Evolutionary conservation across 2,329 filamentous ascomycete species (phyloP).

Genomic region (Shiraia sp.): DNA sequence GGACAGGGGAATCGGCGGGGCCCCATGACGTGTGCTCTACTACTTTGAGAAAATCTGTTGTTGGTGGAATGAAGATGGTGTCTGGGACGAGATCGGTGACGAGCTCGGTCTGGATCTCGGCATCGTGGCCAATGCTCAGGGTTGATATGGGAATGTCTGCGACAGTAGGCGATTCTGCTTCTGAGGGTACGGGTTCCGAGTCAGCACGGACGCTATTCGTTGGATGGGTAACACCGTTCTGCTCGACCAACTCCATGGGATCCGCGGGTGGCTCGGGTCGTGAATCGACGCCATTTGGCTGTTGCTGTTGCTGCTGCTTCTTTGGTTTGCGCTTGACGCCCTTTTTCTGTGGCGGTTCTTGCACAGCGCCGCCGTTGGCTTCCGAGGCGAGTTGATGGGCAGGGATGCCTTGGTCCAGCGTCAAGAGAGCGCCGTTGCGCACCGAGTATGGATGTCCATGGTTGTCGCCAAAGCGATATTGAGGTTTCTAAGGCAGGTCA

Average conservation of each 20-base stretch:
- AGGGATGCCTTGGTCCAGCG: conserved; percentile 42
- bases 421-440: conserved; percentile 42
- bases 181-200: conserved; percentile 41
- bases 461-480: conserved; percentile 45
- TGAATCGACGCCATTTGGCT: conserved; percentile 36
- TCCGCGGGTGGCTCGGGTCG: conserved; percentile 47
- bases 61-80: conserved; percentile 33
- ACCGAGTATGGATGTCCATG: conserved; percentile 45
- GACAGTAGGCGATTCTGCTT: conserved; percentile 44
- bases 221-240: conserved; percentile 33
- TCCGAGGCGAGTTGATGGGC: conserved; percentile 40
- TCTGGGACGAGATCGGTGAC: conserved; percentile 34
- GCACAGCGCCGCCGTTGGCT: conserved; percentile 35
- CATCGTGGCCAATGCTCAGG: conserved; percentile 44
- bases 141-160: conserved; percentile 46
- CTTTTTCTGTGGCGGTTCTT: conserved; percentile 38
- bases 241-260: conserved; percentile 51
- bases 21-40: conserved; percentile 45
- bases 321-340: conserved; percentile 40
- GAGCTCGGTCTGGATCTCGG: conserved; percentile 43
- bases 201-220: conserved; percentile 38
- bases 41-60: conserved; percentile 24
- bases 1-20: conserved; percentile 30
- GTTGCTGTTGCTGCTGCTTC: conserved; percentile 14
- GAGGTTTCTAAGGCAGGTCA: conserved; percentile 34